phyloP scores from a whole-genome alignment of 2,329 filamentous ascomycete genomes.

The Cadophora gregata region DNA sequence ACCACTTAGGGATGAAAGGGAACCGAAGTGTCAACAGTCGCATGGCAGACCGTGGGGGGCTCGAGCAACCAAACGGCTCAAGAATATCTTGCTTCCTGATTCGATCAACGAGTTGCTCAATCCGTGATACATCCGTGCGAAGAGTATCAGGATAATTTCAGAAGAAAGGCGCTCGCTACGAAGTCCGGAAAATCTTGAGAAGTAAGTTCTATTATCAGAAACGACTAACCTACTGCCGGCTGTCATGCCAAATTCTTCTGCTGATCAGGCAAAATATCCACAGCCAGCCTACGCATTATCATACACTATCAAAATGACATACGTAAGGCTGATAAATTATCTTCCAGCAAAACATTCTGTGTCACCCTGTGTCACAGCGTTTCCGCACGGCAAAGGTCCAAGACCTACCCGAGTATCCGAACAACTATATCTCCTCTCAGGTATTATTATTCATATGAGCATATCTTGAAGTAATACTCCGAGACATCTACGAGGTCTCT shows the following conservation, averaged over 20 bases:
- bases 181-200: background rate
- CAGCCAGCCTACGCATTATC: background rate
- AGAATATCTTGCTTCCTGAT: background rate
- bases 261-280: constrained; percentile 8
- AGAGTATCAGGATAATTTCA: constrained; percentile 3
- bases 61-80: constrained; percentile 1
- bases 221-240: background rate
- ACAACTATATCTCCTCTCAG: constrained; percentile 5
- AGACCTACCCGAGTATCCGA: constrained; percentile 15
- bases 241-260: background rate
- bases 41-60: constrained; percentile 11
- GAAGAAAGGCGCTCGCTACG: background rate
- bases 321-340: constrained; percentile 10
- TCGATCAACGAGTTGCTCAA: background rate
- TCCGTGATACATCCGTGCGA: constrained; percentile 5
- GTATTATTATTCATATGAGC: background rate
- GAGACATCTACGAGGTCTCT: background rate
- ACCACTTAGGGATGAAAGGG: background rate
- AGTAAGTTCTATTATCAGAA: background rate
- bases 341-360: constrained; percentile 10
- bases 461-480: constrained; percentile 3
- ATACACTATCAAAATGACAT: constrained; percentile 8
- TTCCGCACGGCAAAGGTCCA: background rate
- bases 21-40: constrained; percentile 6
- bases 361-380: constrained; percentile 10